Evolutionary conservation across 192 early-diverging fungal genomes (phyloP).

Genomic region (Pilobolus umbonatus): DNA sequence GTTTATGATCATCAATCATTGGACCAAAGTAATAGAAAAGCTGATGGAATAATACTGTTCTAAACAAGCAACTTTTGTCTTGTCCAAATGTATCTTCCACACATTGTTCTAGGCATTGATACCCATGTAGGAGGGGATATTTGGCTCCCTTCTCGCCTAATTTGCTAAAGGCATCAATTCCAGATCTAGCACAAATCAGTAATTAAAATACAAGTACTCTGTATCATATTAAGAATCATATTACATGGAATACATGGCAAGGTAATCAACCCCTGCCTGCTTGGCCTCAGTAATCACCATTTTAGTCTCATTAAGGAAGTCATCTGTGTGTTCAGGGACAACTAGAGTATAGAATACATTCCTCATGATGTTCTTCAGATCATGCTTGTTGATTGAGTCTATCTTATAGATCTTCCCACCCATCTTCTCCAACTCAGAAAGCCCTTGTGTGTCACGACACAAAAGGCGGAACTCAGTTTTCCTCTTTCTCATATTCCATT

Average conservation of each 20-base stretch:
- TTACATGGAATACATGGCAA: slow-evolving; percentile 8
- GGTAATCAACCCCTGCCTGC: background rate
- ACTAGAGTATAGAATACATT: background rate
- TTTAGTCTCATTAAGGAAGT: background rate
- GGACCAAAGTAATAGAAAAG: slow-evolving; percentile 12
- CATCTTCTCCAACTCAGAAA: slow-evolving; percentile 1
- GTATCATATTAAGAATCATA: background rate
- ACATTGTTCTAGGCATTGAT: background rate
- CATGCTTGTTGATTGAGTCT: background rate
- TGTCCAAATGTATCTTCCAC: background rate
- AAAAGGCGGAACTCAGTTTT: slow-evolving; percentile 1
- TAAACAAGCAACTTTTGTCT: background rate
- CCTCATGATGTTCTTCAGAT: background rate
- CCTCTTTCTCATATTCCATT: background rate
- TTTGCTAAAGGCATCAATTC: background rate
- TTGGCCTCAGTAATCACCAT: background rate
- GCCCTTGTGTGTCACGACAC: slow-evolving; percentile 7
- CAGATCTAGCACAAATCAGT: slow-evolving; percentile 12
- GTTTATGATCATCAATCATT: slow-evolving; percentile 6
- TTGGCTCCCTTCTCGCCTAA: background rate
- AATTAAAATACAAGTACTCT: background rate
- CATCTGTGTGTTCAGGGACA: slow-evolving; percentile 5
- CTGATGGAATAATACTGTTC: slow-evolving; percentile 1
- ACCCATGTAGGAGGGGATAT: background rate
- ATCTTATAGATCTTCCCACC: slow-evolving; percentile 7